Percentiles rank a stretch among this genome's conserved stretches.
Conservation (phyloP, 2,329 filamentous ascomycete genomes). For the Pestalotiopsis sp. region DNA sequence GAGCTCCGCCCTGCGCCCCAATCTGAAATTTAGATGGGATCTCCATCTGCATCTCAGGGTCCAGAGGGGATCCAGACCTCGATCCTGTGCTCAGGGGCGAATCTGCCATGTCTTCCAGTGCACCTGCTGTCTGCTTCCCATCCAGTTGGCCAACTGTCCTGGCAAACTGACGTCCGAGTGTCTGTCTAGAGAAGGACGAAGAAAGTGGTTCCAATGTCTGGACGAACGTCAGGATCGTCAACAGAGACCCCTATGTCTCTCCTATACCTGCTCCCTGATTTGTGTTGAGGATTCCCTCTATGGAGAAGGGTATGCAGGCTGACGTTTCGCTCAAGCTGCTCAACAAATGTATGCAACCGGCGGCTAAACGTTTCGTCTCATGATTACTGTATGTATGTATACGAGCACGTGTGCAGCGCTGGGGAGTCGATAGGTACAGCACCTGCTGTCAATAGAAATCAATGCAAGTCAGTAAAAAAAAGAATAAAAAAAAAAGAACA, state of each 20-base stretch:
- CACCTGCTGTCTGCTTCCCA: too few species aligned
- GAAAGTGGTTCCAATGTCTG: background rate
- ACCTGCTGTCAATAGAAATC: too few species aligned
- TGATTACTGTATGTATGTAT: too few species aligned
- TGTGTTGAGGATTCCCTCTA: background rate
- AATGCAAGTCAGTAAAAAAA: too few species aligned
- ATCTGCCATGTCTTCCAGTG: background rate
- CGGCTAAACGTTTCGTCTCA: too few species aligned
- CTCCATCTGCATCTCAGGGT: background rate
- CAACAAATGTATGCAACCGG: too few species aligned
- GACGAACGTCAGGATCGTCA: background rate
- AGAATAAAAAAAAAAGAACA: too few species aligned
- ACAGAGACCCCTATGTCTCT: background rate
- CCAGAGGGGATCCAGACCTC: background rate
- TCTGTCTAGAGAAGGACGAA: background rate
- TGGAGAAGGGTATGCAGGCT: background rate
- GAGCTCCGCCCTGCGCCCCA: conserved; percentile 6
- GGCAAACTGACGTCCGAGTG: too few species aligned
- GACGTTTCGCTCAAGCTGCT: background rate
- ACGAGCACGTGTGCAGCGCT: too few species aligned
- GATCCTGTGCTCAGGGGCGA: background rate
- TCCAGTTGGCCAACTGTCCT: too few species aligned
- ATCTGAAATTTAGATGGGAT: conserved; percentile 2
- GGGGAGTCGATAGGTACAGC: too few species aligned
- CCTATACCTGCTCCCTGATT: background rate